Conservation (phyloP, 345 rosid species). For the Gossypium ekmanianum region DNA sequence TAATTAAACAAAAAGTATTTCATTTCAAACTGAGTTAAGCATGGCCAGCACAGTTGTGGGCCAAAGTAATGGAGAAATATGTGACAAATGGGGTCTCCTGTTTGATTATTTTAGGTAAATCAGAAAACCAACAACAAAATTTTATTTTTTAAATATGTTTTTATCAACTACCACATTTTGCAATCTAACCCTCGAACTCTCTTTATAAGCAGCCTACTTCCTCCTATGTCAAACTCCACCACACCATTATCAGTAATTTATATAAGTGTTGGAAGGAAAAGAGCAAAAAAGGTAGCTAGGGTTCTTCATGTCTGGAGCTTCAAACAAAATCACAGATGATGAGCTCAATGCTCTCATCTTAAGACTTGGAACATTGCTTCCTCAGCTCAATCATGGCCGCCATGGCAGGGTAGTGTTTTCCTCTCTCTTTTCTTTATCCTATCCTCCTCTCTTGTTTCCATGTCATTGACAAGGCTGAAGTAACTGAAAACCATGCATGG, state of each 20-base stretch:
- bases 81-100: slow-evolving; percentile 4
- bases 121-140: not conserved
- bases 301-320: slow-evolving; percentile 18
- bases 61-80: not conserved
- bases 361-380: slow-evolving; percentile 27
- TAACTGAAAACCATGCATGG: not conserved
- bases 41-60: slow-evolving; percentile 9
- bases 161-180: not conserved
- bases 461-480: not conserved
- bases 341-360: slow-evolving; percentile 32
- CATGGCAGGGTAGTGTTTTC: slow-evolving; percentile 26
- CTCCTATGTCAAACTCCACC: slow-evolving; percentile 9
- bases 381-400: slow-evolving; percentile 25
- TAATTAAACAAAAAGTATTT: too few relatives aligned
- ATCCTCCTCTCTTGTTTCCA: not conserved
- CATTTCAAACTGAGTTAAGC: not conserved
- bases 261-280: not conserved
- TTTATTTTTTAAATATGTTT: not conserved
- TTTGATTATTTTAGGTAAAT: not conserved
- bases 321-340: slow-evolving; percentile 21
- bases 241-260: not conserved
- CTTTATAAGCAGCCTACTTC: slow-evolving; percentile 1
- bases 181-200: not conserved
- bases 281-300: not conserved
- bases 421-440: not conserved